Percentiles rank a stretch among this genome's conserved stretches.
Conservation (phyloP, 305 asterid species). For the Rubia balearica region DNA sequence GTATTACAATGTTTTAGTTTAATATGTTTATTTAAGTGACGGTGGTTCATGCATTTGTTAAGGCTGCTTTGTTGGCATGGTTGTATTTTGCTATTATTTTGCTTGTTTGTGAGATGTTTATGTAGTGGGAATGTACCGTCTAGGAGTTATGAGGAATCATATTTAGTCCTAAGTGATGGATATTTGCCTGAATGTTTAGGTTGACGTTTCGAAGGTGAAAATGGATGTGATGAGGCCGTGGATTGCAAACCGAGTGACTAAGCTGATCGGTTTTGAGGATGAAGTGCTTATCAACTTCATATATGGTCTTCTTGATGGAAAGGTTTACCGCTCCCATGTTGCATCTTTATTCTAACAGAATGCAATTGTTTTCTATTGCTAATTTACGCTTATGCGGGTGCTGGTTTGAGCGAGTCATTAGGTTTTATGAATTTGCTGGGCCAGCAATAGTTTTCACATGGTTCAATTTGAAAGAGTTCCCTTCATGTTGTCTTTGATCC, state of each 20-base stretch:
- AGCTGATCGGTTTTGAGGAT: slow-evolving; percentile 93
- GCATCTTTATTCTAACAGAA: not conserved
- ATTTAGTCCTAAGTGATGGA: not conserved
- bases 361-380: not conserved
- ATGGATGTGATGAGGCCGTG: slow-evolving; percentile 95
- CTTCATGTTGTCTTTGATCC: too few species aligned
- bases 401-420: not conserved
- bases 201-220: slow-evolving; percentile 88
- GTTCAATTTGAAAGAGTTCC: not conserved
- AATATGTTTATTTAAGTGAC: slow-evolving; percentile 8
- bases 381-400: not conserved
- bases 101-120: slow-evolving; percentile 7
- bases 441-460: not conserved
- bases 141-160: not conserved
- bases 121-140: slow-evolving; percentile 5
- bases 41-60: slow-evolving; percentile 7
- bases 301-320: slow-evolving; percentile 79
- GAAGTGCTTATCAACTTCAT: slow-evolving; percentile 97
- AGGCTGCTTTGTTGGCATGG: too few species aligned
- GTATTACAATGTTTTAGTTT: not conserved
- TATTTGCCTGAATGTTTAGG: slow-evolving; percentile 35
- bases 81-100: not conserved
- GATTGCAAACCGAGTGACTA: slow-evolving; percentile 95
- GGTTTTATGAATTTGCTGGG: not conserved
- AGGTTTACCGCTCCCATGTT: slow-evolving; percentile 32